Conservation (phyloP, 192 early-diverging fungal genomes). For the Gigaspora rosea region DNA sequence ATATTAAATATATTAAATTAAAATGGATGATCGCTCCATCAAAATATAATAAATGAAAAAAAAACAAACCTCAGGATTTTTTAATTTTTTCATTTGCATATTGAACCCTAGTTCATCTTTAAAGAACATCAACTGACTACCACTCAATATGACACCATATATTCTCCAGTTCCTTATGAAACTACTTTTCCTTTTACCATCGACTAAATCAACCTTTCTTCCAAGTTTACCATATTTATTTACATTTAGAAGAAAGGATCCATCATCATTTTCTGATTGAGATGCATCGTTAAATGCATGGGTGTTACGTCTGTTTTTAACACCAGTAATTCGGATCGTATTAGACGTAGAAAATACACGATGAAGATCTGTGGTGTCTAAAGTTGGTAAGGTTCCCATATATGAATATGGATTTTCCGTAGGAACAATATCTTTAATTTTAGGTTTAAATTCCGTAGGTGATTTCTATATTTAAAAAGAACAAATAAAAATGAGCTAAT, state of each 20-base stretch:
- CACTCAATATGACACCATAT: constrained; percentile 74
- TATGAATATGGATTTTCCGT: constrained; percentile 29
- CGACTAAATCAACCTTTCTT: constrained; percentile 70
- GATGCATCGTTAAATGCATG: background rate
- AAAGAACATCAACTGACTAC: constrained; percentile 76
- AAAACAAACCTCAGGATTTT: background rate
- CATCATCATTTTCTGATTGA: constrained; percentile 23
- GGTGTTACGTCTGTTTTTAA: constrained; percentile 26
- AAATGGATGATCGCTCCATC: background rate
- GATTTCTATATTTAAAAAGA: background rate
- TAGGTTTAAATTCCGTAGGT: constrained; percentile 25
- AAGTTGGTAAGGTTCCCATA: constrained; percentile 20
- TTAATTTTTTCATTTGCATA: constrained; percentile 35
- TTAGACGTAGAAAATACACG: constrained; percentile 34
- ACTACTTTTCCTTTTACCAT: constrained; percentile 61
- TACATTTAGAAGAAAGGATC: constrained; percentile 43
- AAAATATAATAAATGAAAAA: background rate
- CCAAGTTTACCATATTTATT: constrained; percentile 70
- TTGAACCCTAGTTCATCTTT: constrained; percentile 56
- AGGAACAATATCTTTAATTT: constrained; percentile 16
- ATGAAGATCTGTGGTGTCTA: constrained; percentile 37
- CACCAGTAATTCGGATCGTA: constrained; percentile 40
- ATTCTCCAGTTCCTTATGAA: constrained; percentile 70
- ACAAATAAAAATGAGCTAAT: no score
- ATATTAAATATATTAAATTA: background rate